Base-by-base conservation (phyloP, 192 early-diverging fungal genomes). In the Umbelopsis vinacea region DNA sequence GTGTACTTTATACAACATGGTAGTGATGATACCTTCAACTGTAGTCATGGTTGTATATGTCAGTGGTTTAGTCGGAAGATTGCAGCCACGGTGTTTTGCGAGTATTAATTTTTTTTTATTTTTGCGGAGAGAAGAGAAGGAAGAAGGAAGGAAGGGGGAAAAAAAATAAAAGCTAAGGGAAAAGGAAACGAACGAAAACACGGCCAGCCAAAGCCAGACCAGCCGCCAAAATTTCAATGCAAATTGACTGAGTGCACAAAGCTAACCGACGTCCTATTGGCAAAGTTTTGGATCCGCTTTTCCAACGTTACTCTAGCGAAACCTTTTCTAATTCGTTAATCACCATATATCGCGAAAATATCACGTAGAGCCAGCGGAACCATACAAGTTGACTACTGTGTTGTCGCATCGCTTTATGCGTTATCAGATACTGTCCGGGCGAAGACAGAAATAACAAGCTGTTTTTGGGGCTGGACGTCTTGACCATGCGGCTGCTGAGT, bases 321-420 rank as follows among this genome's bases (percentile, higher is more conserved):
- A 66, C 73, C 52, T 74, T 15, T 37, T 35, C 24, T 53, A 93
- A 66, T 70, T 89, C 89, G 68, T 97, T 97, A 52, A 94, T 81
- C 50, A 89, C 81, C 96, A 97, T 96, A 81, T 94, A 98, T 63
- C 93, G 81, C 35, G 95, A 96, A 75, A 95, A 92, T 10, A 88
- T 72, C 37, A 97, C 83, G 78, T 96, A 97, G 40, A 96, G 73
- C 81, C 90, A 88, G 22, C 96, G 78, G 79, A 98, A 98, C 96
- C 96, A 98, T 12, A 95, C 92, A 80, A 97, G 76, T 85, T 98
- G 96, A 52, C 86, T 90, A 70, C 86, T 81, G 67, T 98, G 96
- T 75, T 89, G 80, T 37, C 84, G 79, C 93, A 96, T 96, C 3
- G 92, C 94, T 54, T 79, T 71, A 47, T 89, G 83, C 4, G 87